These are phyloP conservation scores for Metschnikowia bowlesiae DNA, from an alignment of 805 yeast genomes.

Conservation along the genomic window DNA sequence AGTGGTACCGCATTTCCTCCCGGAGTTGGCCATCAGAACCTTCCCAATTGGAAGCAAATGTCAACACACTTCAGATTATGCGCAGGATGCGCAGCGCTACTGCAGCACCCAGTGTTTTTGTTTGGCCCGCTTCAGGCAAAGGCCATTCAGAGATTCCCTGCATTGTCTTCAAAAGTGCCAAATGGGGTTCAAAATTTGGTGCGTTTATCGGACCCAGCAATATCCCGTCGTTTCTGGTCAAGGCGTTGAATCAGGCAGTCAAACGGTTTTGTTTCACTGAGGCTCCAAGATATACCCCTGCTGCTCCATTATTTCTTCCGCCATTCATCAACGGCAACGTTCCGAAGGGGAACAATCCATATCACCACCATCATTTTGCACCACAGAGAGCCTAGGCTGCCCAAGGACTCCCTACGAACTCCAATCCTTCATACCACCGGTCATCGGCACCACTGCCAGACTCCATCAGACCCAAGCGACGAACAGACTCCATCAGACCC, in stretches of 20 bases:
- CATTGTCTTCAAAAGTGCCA: constrained; percentile 3
- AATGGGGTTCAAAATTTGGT: neutral
- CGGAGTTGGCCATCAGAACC: neutral
- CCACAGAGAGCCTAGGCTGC: too few species aligned
- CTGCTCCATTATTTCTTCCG: neutral
- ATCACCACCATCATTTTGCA: too few species aligned
- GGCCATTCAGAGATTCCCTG: neutral
- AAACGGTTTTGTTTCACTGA: neutral
- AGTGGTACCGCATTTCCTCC: neutral
- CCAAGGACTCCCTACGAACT: too few species aligned
- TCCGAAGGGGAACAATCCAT: neutral
- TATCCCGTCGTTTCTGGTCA: neutral
- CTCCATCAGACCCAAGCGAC: too few species aligned
- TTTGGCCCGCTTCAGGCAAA: neutral
- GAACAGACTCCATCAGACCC: too few species aligned
- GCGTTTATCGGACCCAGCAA: neutral
- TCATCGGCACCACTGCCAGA: too few species aligned
- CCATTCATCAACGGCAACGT: neutral
- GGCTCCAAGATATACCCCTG: neutral
- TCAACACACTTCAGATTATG: neutral
- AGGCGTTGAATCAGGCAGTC: neutral
- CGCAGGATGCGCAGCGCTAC: neutral
- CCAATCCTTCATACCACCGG: too few species aligned
- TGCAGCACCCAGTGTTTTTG: neutral
- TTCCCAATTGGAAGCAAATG: neutral